These are phyloP conservation scores for Macrophomina pseudophaseolina DNA, from an alignment of 2,329 filamentous ascomycete genomes.

Conservation along the genomic window DNA sequence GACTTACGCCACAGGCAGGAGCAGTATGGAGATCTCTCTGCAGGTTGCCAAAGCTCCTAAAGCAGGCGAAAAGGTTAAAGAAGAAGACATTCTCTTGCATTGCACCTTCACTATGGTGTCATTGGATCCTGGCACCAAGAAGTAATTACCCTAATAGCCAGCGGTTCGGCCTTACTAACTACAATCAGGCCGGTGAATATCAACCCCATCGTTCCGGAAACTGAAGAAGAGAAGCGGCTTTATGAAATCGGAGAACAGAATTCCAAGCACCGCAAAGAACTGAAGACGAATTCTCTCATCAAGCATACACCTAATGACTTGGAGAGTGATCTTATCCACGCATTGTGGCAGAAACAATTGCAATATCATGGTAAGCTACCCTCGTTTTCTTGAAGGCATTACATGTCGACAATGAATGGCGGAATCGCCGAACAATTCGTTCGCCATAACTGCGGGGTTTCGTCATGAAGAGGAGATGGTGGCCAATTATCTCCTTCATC, in stretches of 20 bases:
- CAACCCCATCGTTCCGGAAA: constrained; percentile 66
- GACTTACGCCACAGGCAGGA: constrained; percentile 74
- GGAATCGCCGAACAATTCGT: no score
- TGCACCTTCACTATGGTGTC: constrained; percentile 81
- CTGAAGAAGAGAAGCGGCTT: constrained; percentile 66
- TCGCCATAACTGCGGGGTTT: no score
- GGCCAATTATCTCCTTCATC: no score
- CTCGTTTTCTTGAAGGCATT: not conserved
- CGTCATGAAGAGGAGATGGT: no score
- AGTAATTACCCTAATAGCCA: constrained; percentile 40
- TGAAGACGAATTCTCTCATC: constrained; percentile 64
- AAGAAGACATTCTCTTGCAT: constrained; percentile 70
- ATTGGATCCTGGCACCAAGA: constrained; percentile 70
- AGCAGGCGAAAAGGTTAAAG: constrained; percentile 60
- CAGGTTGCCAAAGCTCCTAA: constrained; percentile 72
- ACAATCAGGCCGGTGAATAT: constrained; percentile 62
- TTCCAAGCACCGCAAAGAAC: constrained; percentile 69
- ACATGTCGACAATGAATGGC: not conserved
- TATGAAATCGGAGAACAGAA: constrained; percentile 69
- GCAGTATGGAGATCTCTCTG: constrained; percentile 75
- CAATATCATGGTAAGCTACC: constrained; percentile 60
- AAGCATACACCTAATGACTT: constrained; percentile 72
- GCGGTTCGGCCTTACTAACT: no score
- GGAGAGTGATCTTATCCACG: constrained; percentile 73
- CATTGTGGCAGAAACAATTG: constrained; percentile 72